These are phyloP conservation scores for Leptomonas pyrrhocoris DNA, from an alignment of 208 protist genomes.

Conservation along the genomic window DNA sequence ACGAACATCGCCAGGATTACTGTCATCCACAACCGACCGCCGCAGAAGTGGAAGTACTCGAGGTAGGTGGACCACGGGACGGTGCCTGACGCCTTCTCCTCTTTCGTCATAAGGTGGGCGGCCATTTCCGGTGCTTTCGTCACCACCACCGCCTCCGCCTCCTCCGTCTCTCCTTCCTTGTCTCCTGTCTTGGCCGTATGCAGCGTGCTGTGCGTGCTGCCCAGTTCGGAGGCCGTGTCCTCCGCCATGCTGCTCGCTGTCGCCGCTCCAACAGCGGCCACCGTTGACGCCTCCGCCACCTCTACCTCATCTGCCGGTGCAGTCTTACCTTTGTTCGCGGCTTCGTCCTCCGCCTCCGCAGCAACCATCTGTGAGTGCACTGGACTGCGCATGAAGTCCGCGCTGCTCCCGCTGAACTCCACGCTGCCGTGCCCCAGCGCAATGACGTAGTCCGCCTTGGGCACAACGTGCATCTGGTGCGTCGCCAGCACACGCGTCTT, in stretches of 20 bases:
- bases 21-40: constrained; percentile 38
- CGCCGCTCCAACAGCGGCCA: too few relatives aligned
- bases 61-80: constrained; percentile 66
- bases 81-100: constrained; percentile 55
- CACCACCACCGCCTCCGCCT: neutral
- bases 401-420: constrained; percentile 25
- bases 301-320: too few relatives aligned
- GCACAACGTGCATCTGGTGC: constrained; percentile 91
- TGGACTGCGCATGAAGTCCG: constrained; percentile 32
- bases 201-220: neutral
- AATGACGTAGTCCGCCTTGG: constrained; percentile 73
- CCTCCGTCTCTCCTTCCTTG: constrained; percentile 2
- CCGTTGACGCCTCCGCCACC: too few relatives aligned
- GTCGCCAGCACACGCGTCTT: constrained; percentile 91
- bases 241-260: too few relatives aligned
- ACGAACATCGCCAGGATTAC: constrained; percentile 41
- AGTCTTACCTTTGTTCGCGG: too few relatives aligned
- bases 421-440: constrained; percentile 61
- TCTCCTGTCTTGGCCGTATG: neutral
- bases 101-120: constrained; percentile 42
- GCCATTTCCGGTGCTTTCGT: neutral
- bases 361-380: constrained; percentile 42
- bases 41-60: constrained; percentile 58
- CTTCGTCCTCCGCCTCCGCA: too few relatives aligned
- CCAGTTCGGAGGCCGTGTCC: neutral